phyloP scores from a whole-genome alignment of 192 early-diverging fungal genomes.

The Backusella tarrabulga region DNA sequence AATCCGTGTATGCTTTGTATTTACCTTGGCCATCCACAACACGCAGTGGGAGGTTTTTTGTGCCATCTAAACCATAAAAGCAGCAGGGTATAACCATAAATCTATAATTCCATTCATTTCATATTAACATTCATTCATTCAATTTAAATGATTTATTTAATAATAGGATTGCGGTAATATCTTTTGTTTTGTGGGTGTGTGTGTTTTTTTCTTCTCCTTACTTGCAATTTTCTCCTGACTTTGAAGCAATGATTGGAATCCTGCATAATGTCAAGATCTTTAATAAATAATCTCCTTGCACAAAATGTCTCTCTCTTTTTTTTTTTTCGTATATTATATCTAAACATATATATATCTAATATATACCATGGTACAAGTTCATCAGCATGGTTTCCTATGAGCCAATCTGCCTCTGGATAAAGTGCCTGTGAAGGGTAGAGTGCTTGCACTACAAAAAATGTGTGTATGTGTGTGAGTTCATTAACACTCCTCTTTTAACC shows the following conservation, averaged over 20 bases:
- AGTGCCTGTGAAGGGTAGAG: conserved; percentile 48
- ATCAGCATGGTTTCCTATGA: conserved; percentile 90
- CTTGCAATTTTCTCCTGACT: conserved; percentile 43
- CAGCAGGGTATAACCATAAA: conserved; percentile 86
- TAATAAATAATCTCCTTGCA: conserved; percentile 4
- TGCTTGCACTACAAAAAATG: conserved; percentile 49
- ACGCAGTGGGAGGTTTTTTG: conserved; percentile 47
- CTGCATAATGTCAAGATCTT: conserved; percentile 20
- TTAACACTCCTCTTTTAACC: neutral
- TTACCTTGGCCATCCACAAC: conserved; percentile 51
- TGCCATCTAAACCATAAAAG: conserved; percentile 70
- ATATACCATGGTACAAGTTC: conserved; percentile 77
- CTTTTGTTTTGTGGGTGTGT: neutral
- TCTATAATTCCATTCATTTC: conserved; percentile 35
- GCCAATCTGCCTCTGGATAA: conserved; percentile 64
- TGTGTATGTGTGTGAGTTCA: neutral
- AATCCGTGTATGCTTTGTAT: conserved; percentile 67
- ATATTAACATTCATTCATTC: neutral
- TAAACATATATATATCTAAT: neutral
- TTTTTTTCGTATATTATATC: neutral
- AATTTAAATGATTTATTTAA: neutral
- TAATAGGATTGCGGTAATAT: neutral
- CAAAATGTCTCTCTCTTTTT: neutral
- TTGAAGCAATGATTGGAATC: conserved; percentile 75
- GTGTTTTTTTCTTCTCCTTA: conserved; percentile 18